Percentiles rank a stretch among this genome's conserved stretches.
These are phyloP conservation scores for Aspergillus flavus DNA, from an alignment of 2,329 filamentous ascomycete species.

Conservation along the genomic window DNA sequence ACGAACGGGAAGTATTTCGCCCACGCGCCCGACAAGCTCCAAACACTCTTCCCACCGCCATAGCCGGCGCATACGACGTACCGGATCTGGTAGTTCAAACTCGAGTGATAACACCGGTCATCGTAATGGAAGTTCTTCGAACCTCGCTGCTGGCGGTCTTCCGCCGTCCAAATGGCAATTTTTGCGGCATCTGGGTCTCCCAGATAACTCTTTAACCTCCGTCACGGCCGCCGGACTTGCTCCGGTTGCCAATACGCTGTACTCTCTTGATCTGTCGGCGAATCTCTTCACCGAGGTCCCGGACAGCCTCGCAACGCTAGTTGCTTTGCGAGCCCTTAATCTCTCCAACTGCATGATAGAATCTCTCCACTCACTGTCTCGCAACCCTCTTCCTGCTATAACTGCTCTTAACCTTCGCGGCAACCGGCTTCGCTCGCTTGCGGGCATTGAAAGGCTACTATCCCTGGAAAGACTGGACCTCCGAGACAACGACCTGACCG, in stretches of 20 bases:
- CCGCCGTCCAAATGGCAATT: constrained; percentile 93
- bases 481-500: constrained; percentile 85
- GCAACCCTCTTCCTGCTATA: constrained; percentile 85
- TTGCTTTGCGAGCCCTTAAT: constrained; percentile 87
- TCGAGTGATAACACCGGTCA: constrained; percentile 66
- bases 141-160: constrained; percentile 71
- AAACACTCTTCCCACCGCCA: constrained; percentile 69
- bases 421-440: constrained; percentile 83
- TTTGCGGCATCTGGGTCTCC: constrained; percentile 84
- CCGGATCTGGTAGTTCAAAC: constrained; percentile 89
- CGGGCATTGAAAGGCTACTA: constrained; percentile 84
- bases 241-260: constrained; percentile 82
- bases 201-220: constrained; percentile 86
- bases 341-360: constrained; percentile 98
- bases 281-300: constrained; percentile 95
- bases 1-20: constrained; percentile 75
- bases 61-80: constrained; percentile 76
- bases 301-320: constrained; percentile 82
- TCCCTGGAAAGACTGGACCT: constrained; percentile 89
- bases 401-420: constrained; percentile 87
- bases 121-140: constrained; percentile 70
- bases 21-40: constrained; percentile 73
- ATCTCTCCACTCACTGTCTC: constrained; percentile 81
- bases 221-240: constrained; percentile 74
- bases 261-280: constrained; percentile 87